Percentiles rank a stretch among this genome's conserved stretches.
These are phyloP conservation scores for Nectriaceae sp. DNA, from an alignment of 2,329 filamentous ascomycete genomes.

Conservation along the genomic window DNA sequence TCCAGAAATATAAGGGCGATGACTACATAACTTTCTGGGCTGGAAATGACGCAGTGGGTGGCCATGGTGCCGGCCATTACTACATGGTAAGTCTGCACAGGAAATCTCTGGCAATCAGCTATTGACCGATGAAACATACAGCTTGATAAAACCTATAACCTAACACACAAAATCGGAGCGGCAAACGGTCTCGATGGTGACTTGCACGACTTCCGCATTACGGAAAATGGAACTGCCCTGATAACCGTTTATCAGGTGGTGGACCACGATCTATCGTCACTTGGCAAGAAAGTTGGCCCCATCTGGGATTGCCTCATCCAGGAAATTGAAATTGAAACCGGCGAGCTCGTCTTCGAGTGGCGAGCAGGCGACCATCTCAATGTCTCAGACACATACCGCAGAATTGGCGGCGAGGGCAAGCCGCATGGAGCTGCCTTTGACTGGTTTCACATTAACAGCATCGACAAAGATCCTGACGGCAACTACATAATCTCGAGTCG, in stretches of 20 bases:
- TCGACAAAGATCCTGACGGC: slow-evolving; percentile 33
- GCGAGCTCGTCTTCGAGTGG: slow-evolving; percentile 40
- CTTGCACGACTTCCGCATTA: slow-evolving; percentile 41
- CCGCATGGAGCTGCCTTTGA: slow-evolving; percentile 19
- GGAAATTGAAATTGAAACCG: slow-evolving; percentile 39
- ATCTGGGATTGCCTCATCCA: slow-evolving; percentile 34
- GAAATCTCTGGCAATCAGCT: background rate
- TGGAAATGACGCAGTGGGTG: slow-evolving; percentile 40
- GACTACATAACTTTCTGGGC: slow-evolving; percentile 32
- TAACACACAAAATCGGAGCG: slow-evolving; percentile 3
- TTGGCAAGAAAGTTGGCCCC: slow-evolving; percentile 4
- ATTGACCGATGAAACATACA: background rate
- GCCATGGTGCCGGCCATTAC: slow-evolving; percentile 45
- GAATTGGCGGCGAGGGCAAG: slow-evolving; percentile 24
- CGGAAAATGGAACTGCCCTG: slow-evolving; percentile 37
- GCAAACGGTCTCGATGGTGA: slow-evolving; percentile 31
- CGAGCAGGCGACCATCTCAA: slow-evolving; percentile 32
- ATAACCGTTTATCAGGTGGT: slow-evolving; percentile 39
- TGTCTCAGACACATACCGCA: slow-evolving; percentile 16
- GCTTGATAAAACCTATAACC: slow-evolving; percentile 12
- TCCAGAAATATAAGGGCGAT: slow-evolving; percentile 16
- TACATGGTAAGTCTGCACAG: slow-evolving; percentile 39
- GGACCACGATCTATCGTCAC: slow-evolving; percentile 37
- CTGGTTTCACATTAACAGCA: slow-evolving; percentile 29
- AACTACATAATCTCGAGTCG: slow-evolving; percentile 13